Base-by-base conservation (phyloP, 164 flowering plant genomes). In the Umbilicus rupestris region DNA sequence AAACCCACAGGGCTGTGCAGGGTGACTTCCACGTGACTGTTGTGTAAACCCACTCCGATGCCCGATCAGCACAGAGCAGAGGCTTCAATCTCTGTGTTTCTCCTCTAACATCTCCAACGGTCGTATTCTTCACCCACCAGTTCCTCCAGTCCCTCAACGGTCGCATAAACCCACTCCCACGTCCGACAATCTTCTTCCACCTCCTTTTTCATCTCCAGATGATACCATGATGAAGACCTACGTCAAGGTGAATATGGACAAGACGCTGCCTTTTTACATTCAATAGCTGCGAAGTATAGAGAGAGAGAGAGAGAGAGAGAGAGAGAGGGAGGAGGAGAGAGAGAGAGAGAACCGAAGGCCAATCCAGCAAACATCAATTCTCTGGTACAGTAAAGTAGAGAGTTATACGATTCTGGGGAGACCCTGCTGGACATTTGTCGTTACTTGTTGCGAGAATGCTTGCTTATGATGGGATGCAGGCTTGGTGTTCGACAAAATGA, bases 71-170 rank as follows among this genome's bases (percentile, higher is more conserved):
- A n/a, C n/a, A n/a, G n/a, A n/a, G n/a, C n/a, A n/a, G n/a, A n/a
- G n/a, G n/a, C n/a, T n/a, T n/a, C n/a, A n/a, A n/a, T n/a, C 16
- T 10, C 16, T 5, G 7, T 24, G 10, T n/a, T 20, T 24, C 58
- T 9, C 4, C 58, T 52, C 3, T 9, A 22, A 52, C 66, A 28
- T 50, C 66, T 33, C 71, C 84, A 87, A 84, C 96, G 93, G 93
- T 85, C 84, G 77, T 72, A 77, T 82, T 82, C 70, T 76, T 71
- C 71, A 26, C 44, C 79, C 88, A 69, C 80, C 68, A 0, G 83
- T 83, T 86, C 68, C 60, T 35, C 88, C 72, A n/a, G n/a, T n/a
- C n/a, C n/a, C n/a, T n/a, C n/a, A 62, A 78, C 82, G 86, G 78
- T 58, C 76, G 65, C 72, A 42, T 46, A 44, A 55, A 47, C 22